Evolutionary conservation across 2,329 filamentous ascomycete genomes (phyloP), one percentile per base, ranked within the genome.

Genomic region (Didymellaceae sp.): DNA sequence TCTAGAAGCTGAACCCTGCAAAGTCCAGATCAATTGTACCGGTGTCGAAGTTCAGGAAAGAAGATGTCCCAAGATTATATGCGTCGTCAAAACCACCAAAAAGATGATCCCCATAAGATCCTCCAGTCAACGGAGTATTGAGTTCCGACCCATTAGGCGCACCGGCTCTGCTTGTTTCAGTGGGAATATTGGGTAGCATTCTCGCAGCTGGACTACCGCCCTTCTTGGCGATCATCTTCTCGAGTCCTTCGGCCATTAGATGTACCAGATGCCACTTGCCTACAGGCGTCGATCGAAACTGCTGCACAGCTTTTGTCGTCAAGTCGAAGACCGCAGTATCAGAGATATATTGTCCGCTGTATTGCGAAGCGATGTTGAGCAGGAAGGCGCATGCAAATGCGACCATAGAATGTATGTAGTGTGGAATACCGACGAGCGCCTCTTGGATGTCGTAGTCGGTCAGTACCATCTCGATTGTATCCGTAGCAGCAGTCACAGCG

Each of bases 341-440:
- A 11, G 77, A 70, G 10, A 78, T 71, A 2, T 77, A 67, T 3
- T 71, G 68, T 6, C 70, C 71, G 0, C 67, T 61, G 54, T 77
- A 74, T 21, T 77, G 78, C 18, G 74, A 71, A 1, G 77, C 72
- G 1, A 81, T 67, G 52, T 80, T 80, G 26, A 80, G 73, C 1
- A 82, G 70, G 51, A 82, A 82, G 57, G 80, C 78, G 58, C 77
- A 80, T 1, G 80, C 78, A 49, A 82, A 82, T 0, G 77, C 78
- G 0, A 78, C 80, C 80, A 82, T 82, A 34, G 77, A 78, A 48
- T 80, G 77, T 33, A 80, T 73, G 40, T 81, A 82, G 3, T 78
- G 77, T 1, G 80, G 79, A 64, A 82, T 78, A 1, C 79, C 76
- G 49, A 55, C 70, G 0, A 75, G 59, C 1, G 72, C 73, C 8